Base-by-base conservation (phyloP, 2,329 filamentous ascomycete species). In the Colletotrichum orchidophilum region DNA sequence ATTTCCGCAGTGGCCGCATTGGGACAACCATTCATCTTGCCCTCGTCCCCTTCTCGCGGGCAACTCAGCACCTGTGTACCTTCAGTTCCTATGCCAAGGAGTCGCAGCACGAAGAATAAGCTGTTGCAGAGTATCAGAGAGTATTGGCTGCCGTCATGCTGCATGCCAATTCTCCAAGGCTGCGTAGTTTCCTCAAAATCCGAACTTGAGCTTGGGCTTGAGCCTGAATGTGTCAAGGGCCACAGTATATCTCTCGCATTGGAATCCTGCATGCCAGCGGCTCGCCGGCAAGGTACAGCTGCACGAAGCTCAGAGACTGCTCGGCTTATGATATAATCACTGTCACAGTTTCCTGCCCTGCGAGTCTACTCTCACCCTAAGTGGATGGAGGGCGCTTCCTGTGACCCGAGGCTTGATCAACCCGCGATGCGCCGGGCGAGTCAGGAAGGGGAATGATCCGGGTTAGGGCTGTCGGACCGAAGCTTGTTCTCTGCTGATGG, bases 391-490 rank as follows among this genome's bases (percentile, higher is more conserved):
- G 53, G 53, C 42, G 39, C 42, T 31, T 64, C 42, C 57, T 53
- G n/a, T 61, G 58, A 68, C 52, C 68, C 68, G 53, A 71, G 68
- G 50, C 63, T 42, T 68, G 66, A 42, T n/a, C 67, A 67, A 24
- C 50, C 29, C 60, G 49, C 35, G 15, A 35, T 52, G 33, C 33
- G 21, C 29, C 39, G 33, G 64, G 31, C 57, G 63, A 70, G 63
- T 67, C 62, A 70, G 57, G 50, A 61, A 66, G 39, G 29, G 35
- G 33, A 53, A 63, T 57, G 35, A 39, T 21, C 68, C 39, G 64
- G 68, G 68, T 68, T 68, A 42, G 42, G 63, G 63, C 63, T 71
- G 57, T 68, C 42, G 60, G 31, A 64, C 58, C 58, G 64, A 71
- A 71, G 68, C 64, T 71, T 71, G 58, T 71, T 49, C 35, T 70